These are phyloP conservation scores for Astragalus membranaceus DNA, from an alignment of 306 rosid species.

Conservation along the genomic window DNA sequence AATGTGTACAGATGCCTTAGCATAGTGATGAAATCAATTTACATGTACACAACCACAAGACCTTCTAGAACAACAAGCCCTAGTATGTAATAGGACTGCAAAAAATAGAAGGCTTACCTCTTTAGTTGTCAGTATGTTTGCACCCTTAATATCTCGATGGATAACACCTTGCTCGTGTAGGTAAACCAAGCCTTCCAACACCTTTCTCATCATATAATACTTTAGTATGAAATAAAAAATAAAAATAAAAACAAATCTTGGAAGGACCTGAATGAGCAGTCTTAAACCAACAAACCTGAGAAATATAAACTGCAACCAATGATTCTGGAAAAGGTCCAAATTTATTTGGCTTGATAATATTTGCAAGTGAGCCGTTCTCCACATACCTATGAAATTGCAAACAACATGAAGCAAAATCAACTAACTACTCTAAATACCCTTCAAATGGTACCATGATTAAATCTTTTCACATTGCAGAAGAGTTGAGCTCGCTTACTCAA, in stretches of 20 bases:
- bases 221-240: constrained; percentile 5
- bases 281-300: constrained; percentile 62
- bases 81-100: not conserved
- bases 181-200: constrained; percentile 98
- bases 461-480: not conserved
- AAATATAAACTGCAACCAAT: constrained; percentile 87
- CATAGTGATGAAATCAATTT: not conserved
- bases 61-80: constrained; percentile 14
- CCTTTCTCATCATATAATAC: constrained; percentile 43
- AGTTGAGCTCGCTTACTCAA: constrained; percentile 62
- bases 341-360: constrained; percentile 96
- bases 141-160: constrained; percentile 99
- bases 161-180: constrained; percentile 98
- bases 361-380: constrained; percentile 97
- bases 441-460: not conserved
- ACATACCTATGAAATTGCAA: constrained; percentile 58
- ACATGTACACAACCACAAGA: not conserved
- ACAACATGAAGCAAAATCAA: constrained; percentile 12
- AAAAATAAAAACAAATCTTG: not conserved
- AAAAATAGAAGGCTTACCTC: constrained; percentile 49
- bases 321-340: constrained; percentile 99
- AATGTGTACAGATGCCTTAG: not conserved
- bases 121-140: constrained; percentile 94
- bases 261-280: constrained; percentile 5
- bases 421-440: constrained; percentile 2